These are phyloP conservation scores for Carex myosuroides DNA, from an alignment of 176 grass and related monocot species.

Conservation along the genomic window DNA sequence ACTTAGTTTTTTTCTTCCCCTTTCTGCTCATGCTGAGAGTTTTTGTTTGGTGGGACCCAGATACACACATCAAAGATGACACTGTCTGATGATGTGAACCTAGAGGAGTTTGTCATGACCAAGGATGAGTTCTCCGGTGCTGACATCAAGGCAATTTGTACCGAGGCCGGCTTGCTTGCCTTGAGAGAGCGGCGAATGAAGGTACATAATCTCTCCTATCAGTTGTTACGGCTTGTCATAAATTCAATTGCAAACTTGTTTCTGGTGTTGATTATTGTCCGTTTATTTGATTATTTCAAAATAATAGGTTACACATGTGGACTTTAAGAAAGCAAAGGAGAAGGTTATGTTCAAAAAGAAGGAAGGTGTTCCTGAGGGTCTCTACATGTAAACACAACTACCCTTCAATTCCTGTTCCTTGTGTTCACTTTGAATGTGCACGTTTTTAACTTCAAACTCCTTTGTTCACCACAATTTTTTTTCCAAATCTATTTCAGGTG, in stretches of 20 bases:
- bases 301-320: conserved; percentile 60
- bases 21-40: neutral
- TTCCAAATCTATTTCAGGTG: neutral
- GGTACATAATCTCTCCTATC: conserved; percentile 20
- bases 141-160: conserved; percentile 87
- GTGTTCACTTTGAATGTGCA: neutral
- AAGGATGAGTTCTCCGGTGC: conserved; percentile 83
- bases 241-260: conserved; percentile 1
- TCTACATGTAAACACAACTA: conserved; percentile 62
- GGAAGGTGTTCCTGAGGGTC: conserved; percentile 96
- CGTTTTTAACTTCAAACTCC: neutral
- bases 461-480: neutral
- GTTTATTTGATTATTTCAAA: neutral
- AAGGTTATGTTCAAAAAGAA: conserved; percentile 99
- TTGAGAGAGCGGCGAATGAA: conserved; percentile 85
- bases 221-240: neutral
- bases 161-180: conserved; percentile 79
- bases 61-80: conserved; percentile 91
- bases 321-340: conserved; percentile 98
- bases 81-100: conserved; percentile 73
- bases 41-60: conserved; percentile 29
- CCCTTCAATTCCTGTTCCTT: neutral
- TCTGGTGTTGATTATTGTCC: neutral
- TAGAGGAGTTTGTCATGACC: conserved; percentile 89
- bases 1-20: neutral